phyloP scores from a whole-genome alignment of 192 early-diverging fungal genomes.

The Coemansia javaensis region DNA sequence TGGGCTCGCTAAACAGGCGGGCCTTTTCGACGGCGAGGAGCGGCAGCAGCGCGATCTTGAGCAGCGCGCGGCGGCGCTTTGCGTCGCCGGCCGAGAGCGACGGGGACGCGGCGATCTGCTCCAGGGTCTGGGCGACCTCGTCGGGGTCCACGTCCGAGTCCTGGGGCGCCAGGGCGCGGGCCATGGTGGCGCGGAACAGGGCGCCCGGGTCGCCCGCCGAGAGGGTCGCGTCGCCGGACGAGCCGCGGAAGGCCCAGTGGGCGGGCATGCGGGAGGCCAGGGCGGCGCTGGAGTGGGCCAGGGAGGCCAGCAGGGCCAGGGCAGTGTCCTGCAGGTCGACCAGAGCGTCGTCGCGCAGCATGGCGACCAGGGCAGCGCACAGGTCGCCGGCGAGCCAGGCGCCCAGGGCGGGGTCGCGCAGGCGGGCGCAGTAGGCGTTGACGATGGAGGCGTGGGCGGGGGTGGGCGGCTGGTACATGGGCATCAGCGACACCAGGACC shows the following conservation, averaged over 20 bases:
- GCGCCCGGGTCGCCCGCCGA: constrained; percentile 19
- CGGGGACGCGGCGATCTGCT: not conserved
- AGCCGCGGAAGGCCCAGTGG: constrained; percentile 22
- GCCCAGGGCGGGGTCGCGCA: constrained; percentile 4
- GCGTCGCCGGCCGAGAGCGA: not conserved
- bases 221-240: constrained; percentile 9
- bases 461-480: constrained; percentile 26
- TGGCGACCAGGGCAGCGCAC: not conserved
- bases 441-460: constrained; percentile 22
- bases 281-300: constrained; percentile 9
- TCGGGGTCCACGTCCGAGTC: not conserved
- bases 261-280: constrained; percentile 18
- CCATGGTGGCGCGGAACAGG: constrained; percentile 10
- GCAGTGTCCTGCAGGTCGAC: constrained; percentile 21
- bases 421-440: constrained; percentile 11
- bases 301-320: constrained; percentile 13
- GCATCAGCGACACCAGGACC: constrained; percentile 13
- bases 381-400: constrained; percentile 12
- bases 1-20: constrained; percentile 18
- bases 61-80: constrained; percentile 20
- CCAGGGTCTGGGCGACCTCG: constrained; percentile 6
- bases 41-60: constrained; percentile 24
- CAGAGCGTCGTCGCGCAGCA: constrained; percentile 15
- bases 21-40: constrained; percentile 37
- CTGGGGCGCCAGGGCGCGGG: constrained; percentile 1